phyloP scores from a whole-genome alignment of 164 flowering plant species.

The Malania oleifera region DNA sequence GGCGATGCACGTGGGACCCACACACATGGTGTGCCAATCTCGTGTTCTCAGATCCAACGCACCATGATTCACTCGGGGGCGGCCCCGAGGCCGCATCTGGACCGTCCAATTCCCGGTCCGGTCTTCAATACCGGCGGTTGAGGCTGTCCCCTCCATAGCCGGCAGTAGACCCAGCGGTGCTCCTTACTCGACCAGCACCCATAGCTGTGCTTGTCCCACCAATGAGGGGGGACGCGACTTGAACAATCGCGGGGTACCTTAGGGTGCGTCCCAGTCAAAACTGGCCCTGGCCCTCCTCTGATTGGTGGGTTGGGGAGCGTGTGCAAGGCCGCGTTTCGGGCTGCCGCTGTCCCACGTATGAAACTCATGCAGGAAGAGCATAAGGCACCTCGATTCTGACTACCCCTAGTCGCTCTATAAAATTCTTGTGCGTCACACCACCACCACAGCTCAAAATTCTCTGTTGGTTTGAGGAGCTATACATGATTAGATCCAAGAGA shows the following conservation, averaged over 20 bases:
- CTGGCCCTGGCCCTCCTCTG: not conserved
- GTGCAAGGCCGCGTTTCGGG: constrained; percentile 4
- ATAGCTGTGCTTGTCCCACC: constrained; percentile 23
- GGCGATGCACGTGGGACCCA: constrained; percentile 25
- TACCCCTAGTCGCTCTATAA: constrained; percentile 14
- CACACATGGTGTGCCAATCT: constrained; percentile 22
- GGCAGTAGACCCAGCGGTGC: constrained; percentile 30
- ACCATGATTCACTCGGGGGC: constrained; percentile 12
- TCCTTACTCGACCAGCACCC: constrained; percentile 31
- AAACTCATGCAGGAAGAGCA: constrained; percentile 27
- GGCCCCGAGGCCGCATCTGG: constrained; percentile 18
- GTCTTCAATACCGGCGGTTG: constrained; percentile 30
- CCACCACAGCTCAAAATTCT: not conserved
- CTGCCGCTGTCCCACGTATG: constrained; percentile 2
- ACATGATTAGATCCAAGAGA: too few relatives aligned
- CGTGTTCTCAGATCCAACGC: constrained; percentile 21
- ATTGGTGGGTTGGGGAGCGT: constrained; percentile 7
- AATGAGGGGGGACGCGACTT: not conserved
- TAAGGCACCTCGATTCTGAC: constrained; percentile 20
- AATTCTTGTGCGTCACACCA: not conserved
- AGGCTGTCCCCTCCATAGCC: constrained; percentile 31
- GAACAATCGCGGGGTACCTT: too few relatives aligned
- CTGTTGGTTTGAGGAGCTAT: not conserved
- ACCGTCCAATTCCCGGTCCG: constrained; percentile 24
- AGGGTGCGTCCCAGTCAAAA: not conserved